Evolutionary conservation across 768 basidiomycete genomes (phyloP).

Genomic region (Sistotremastrum niveocremeum): DNA sequence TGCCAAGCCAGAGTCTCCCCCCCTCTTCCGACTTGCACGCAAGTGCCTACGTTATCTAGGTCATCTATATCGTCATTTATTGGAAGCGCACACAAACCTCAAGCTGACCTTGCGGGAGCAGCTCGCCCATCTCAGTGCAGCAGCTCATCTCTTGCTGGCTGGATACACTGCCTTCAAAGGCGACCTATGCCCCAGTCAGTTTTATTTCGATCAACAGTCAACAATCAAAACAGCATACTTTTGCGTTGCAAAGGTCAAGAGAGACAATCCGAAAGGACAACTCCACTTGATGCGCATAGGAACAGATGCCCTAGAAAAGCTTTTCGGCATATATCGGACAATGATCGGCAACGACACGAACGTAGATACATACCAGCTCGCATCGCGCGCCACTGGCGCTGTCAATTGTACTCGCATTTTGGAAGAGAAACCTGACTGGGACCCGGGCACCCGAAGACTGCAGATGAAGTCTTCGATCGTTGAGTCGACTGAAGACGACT

Average conservation of each 20-base stretch:
- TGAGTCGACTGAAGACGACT: slow-evolving; percentile 2
- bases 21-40: slow-evolving; percentile 10
- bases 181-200: slow-evolving; percentile 14
- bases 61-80: slow-evolving; percentile 11
- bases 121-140: slow-evolving; percentile 20
- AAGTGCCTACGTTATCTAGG: slow-evolving; percentile 13
- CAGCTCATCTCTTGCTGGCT: slow-evolving; percentile 16
- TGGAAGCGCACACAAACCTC: slow-evolving; percentile 19
- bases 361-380: slow-evolving; percentile 19
- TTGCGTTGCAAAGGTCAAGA: slow-evolving; percentile 25
- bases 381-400: slow-evolving; percentile 15
- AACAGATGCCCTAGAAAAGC: slow-evolving; percentile 23
- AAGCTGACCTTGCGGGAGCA: slow-evolving; percentile 19
- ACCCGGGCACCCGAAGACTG: slow-evolving; percentile 20
- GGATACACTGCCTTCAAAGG: slow-evolving; percentile 10
- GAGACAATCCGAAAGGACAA: slow-evolving; percentile 16
- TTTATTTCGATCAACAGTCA: slow-evolving; percentile 20
- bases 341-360: slow-evolving; percentile 23
- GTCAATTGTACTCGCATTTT: slow-evolving; percentile 24
- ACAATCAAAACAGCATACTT: slow-evolving; percentile 27
- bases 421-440: slow-evolving; percentile 25
- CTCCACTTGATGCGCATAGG: slow-evolving; percentile 25
- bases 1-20: slow-evolving; percentile 1
- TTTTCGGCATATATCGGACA: slow-evolving; percentile 20
- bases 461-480: slow-evolving; percentile 16